These are phyloP conservation scores for Exophiala mesophila DNA, from an alignment of 2,329 filamentous ascomycete species.

Conservation along the genomic window DNA sequence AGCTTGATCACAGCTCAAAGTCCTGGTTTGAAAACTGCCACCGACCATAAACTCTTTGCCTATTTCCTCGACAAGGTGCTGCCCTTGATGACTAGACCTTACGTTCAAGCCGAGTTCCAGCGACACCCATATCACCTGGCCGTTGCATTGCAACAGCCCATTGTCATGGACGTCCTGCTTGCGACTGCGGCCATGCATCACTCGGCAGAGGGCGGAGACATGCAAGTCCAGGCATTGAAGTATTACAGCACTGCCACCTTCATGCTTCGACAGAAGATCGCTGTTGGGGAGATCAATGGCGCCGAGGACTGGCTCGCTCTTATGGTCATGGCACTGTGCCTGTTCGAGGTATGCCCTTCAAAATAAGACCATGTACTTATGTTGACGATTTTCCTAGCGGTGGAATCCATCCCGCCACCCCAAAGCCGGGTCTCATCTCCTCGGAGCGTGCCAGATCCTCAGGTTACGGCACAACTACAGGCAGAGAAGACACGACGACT, in stretches of 20 bases:
- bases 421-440: too few species aligned
- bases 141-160: neutral
- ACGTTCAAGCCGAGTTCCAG: neutral
- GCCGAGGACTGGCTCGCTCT: neutral
- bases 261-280: neutral
- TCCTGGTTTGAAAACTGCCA: neutral
- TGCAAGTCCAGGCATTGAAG: neutral
- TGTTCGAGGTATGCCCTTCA: neutral
- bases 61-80: slow-evolving; percentile 1
- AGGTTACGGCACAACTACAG: too few species aligned
- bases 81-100: neutral
- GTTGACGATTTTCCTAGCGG: neutral
- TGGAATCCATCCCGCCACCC: too few species aligned
- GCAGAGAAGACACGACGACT: too few species aligned
- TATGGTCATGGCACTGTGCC: neutral
- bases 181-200: neutral
- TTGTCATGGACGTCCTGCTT: slow-evolving; percentile 1
- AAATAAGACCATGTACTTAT: neutral
- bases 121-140: neutral
- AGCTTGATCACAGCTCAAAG: neutral
- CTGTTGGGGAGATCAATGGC: neutral
- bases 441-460: too few species aligned
- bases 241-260: neutral
- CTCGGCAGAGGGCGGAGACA: neutral
- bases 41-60: neutral